A percentile compares a stretch with the other conserved stretches of the same genome.
phyloP scores from a whole-genome alignment of 306 rosid species.

The Castanopsis chinensis region DNA sequence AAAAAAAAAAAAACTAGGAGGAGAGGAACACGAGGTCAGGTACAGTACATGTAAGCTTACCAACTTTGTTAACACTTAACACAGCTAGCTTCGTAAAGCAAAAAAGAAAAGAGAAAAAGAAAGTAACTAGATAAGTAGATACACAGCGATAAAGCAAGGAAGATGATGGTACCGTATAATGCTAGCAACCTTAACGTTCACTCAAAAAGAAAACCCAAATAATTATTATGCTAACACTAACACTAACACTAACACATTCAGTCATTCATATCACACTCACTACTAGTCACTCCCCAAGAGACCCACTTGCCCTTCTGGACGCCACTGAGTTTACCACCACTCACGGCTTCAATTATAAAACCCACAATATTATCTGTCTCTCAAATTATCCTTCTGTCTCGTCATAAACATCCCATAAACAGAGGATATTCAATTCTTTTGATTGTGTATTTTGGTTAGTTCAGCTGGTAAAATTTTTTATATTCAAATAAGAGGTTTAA shows the following conservation, averaged over 20 bases:
- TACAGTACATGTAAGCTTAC: not conserved
- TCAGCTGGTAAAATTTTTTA: fast-evolving
- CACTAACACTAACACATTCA: too few species aligned
- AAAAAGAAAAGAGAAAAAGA: not conserved
- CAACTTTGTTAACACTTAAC: not conserved
- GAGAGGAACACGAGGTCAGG: not conserved
- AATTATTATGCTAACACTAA: not conserved
- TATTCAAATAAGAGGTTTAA: fast-evolving
- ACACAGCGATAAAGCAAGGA: not conserved
- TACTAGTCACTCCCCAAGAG: not conserved
- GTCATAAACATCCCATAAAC: not conserved
- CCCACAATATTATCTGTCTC: not conserved
- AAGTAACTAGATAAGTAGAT: too few species aligned
- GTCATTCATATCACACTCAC: too few species aligned
- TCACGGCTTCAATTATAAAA: slow-evolving; percentile 10
- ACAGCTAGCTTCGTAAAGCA: not conserved
- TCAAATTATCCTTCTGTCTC: not conserved
- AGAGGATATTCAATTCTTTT: not conserved
- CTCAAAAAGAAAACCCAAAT: not conserved
- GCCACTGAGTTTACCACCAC: not conserved
- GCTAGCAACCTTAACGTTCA: not conserved
- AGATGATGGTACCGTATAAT: not conserved
- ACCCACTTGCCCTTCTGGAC: slow-evolving; percentile 1
- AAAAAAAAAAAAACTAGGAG: not conserved
- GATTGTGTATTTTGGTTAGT: too few species aligned